Conservation (phyloP, 1,284 basidiomycete species). For the Coriolopsis trogii region DNA sequence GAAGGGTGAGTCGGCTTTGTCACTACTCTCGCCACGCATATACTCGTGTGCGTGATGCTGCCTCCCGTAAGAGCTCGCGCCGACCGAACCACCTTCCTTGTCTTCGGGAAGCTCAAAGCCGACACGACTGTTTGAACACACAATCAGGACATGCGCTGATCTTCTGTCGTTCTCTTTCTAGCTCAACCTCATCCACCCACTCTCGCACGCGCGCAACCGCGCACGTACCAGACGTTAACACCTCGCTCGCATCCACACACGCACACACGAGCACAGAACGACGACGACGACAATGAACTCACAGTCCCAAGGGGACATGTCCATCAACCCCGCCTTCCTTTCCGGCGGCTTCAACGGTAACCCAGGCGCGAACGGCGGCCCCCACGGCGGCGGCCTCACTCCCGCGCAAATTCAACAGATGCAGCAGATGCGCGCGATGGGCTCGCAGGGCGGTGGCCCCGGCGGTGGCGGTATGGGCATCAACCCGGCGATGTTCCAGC, state of each 20-base stretch:
- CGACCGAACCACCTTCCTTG: too few species aligned
- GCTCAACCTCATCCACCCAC: too few species aligned
- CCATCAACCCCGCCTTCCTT: constrained; percentile 31
- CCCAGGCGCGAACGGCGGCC: constrained; percentile 4
- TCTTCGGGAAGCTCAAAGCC: too few species aligned
- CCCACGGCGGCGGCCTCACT: constrained; percentile 12
- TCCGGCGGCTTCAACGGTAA: constrained; percentile 13
- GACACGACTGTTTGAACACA: too few species aligned
- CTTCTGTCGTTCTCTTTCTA: too few species aligned
- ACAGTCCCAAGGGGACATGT: constrained; percentile 19
- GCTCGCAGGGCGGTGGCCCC: constrained; percentile 9
- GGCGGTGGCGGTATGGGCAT: constrained; percentile 15
- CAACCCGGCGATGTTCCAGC: constrained; percentile 29
- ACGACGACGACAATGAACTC: constrained; percentile 18
- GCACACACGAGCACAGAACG: background rate
- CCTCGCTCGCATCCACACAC: background rate
- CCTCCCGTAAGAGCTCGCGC: too few species aligned
- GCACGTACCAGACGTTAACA: background rate
- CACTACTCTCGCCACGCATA: too few species aligned
- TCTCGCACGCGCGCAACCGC: constrained; percentile 1
- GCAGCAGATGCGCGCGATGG: constrained; percentile 24
- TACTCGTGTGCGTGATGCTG: too few species aligned
- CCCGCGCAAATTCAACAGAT: constrained; percentile 26
- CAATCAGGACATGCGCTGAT: too few species aligned
- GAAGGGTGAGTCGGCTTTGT: too few species aligned